Percentiles rank a stretch among this genome's conserved stretches.
phyloP scores from a whole-genome alignment of 257 asterid genomes.

The Paraleonurus japonicus region DNA sequence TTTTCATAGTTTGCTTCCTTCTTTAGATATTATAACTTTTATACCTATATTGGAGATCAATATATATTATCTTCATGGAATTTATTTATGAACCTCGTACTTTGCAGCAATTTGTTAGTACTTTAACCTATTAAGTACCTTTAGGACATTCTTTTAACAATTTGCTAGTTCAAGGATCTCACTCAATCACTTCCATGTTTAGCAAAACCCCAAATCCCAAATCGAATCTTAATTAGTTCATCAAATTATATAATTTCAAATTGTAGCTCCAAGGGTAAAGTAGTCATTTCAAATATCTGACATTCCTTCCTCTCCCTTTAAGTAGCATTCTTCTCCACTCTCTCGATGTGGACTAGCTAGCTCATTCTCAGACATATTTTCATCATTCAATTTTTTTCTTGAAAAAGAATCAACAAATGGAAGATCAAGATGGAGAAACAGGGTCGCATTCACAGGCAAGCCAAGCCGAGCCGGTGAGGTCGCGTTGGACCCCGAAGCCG shows the following conservation, averaged over 20 bases:
- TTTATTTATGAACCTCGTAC: too few species aligned
- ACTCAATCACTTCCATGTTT: neutral
- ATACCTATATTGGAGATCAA: too few species aligned
- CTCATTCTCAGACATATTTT: neutral
- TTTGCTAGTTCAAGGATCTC: neutral
- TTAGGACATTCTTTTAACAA: constrained; percentile 20
- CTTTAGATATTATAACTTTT: too few species aligned
- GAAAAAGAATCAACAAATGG: neutral
- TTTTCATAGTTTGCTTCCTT: neutral
- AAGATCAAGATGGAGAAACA: neutral
- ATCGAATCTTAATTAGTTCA: neutral
- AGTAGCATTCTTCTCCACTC: constrained; percentile 5
- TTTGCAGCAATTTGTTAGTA: neutral
- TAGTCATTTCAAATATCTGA: constrained; percentile 28
- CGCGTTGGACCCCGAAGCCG: constrained; percentile 80
- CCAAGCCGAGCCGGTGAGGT: constrained; percentile 47
- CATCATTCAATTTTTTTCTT: neutral
- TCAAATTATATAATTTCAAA: too few species aligned
- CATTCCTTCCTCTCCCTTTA: constrained; percentile 37
- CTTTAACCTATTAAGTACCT: neutral
- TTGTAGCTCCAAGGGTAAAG: constrained; percentile 12
- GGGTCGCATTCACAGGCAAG: neutral
- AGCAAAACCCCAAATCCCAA: neutral
- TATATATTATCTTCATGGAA: too few species aligned
- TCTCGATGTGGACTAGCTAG: constrained; percentile 35